A percentile compares a stretch with the other conserved stretches of the same genome.
phyloP scores from a whole-genome alignment of 139 green algal species.

The Haematococcus lacustris region DNA sequence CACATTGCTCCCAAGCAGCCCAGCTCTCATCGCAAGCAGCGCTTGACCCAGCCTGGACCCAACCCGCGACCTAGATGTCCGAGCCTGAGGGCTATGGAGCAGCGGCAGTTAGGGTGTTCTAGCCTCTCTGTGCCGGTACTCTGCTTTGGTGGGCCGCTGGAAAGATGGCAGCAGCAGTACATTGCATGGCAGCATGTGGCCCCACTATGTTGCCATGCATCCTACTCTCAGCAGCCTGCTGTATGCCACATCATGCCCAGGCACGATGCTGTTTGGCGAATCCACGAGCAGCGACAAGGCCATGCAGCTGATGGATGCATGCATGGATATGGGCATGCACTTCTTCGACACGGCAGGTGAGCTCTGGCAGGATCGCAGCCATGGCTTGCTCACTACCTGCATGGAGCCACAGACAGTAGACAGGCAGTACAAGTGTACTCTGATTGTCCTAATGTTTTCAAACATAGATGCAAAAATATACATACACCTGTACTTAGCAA shows the following conservation, averaged over 20 bases:
- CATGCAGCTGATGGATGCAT: conserved; percentile 38
- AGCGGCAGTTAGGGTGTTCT: no score
- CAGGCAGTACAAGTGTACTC: not conserved
- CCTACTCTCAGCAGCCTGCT: not conserved
- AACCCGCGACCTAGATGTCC: not conserved
- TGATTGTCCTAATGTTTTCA: not conserved
- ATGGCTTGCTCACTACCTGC: no score
- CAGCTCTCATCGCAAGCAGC: no score
- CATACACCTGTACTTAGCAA: not conserved
- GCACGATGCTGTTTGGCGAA: conserved; percentile 89
- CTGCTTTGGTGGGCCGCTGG: conserved; percentile 5
- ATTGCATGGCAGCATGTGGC: not conserved
- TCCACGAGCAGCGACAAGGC: conserved; percentile 31
- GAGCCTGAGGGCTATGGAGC: not conserved
- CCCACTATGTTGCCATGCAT: not conserved
- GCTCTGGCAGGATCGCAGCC: no score
- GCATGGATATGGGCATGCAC: conserved; percentile 62
- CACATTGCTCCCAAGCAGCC: not conserved
- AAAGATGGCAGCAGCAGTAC: not conserved
- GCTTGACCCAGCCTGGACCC: no score
- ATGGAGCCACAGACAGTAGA: not conserved
- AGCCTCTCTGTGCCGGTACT: not conserved
- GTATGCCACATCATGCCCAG: conserved; percentile 25
- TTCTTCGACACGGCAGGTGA: conserved; percentile 73
- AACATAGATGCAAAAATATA: not conserved